Base-by-base conservation (phyloP, 768 basidiomycete genomes). In the Botryobasidium botryosum region DNA sequence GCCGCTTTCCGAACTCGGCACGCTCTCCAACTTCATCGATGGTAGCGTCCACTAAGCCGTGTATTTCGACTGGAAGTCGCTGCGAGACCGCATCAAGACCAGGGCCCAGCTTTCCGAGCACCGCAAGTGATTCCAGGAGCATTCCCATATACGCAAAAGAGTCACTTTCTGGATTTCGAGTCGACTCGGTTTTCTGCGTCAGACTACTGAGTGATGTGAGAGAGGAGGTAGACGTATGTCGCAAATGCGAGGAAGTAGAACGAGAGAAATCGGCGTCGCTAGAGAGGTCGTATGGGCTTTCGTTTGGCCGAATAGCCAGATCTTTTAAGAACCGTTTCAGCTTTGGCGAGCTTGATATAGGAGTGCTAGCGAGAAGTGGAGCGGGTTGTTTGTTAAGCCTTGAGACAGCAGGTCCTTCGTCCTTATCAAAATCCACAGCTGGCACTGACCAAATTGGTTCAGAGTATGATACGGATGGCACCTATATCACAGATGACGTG, bases 111-210 rank as follows among this genome's bases (percentile, higher is more conserved):
- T 84, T 83, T 5, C 91, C 92, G 12, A 99, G 67, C 2, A 88
- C 79, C 12, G 88, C 80, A 10, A 97, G 67, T n/a, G 90, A 82
- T 60, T 97, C 94, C 6, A 97, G 65, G 5, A 97, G 68, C 2
- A 75, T 82, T 62, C 96, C 94, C 52, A 97, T 79, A 55, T 96
- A 97, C 3, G 75, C 62, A 61, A 94, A 99, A 0, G 87, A 88
- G 57, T 99, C 87, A 7, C 75, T 69, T 62, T 99, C 94, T 3
- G 91, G 88, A 55, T 90, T 91, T 23, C 31, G n/a, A n/a, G n/a
- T n/a, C n/a, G n/a, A n/a, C n/a, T n/a, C n/a, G n/a, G n/a, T n/a
- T n/a, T n/a, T n/a, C n/a, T n/a, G n/a, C n/a, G n/a, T n/a, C n/a
- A n/a, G n/a, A n/a, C n/a, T n/a, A n/a, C n/a, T n/a, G n/a, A n/a